Base-by-base conservation (phyloP, 2,329 filamentous ascomycete genomes). In the Didymella arachidicola region DNA sequence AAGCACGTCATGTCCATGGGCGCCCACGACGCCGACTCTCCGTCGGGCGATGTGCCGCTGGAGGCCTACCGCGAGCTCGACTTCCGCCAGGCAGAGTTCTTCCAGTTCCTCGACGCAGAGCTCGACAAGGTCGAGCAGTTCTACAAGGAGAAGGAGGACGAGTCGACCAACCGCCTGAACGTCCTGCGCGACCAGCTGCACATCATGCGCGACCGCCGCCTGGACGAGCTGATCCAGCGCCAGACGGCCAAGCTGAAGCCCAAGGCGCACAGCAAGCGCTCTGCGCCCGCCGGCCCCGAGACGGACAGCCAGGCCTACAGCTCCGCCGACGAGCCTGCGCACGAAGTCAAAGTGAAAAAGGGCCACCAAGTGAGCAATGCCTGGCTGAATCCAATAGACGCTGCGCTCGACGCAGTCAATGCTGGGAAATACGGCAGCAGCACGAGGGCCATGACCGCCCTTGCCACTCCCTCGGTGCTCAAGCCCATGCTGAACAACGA, bases 91-190 rank as follows among this genome's bases (percentile, higher is more conserved):
- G 85, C 84, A n/a, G 91, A 97, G 14, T 98, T 99, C 72, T 94
- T 93, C 75, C 79, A 82, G 0, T 99, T 95, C 70, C 81, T 99
- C 52, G 92, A 97, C 67, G 81, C 80, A 10, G 90, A 99, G 78
- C 81, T 99, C 14, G 83, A 88, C n/a, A 99, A 98, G 78, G 92
- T 99, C 11, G 93, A 99, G 73, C 79, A 82, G 0, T 99, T 99
- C 72, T 98, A 98, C 80, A 88, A 86, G 67, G 80, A 86, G 65
- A 97, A 97, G 73, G 95, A 99, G 73, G 85, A 91, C 27, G 92
- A 97, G 72, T 92, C 94, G 0, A 89, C 87, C 0, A 80, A 88
- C 53, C 86, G 93, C 2, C 80, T 97, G 25, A 79, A 81, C 0
- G 76, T 89, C 4, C 81, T 99, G 45, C 86, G 91, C 41, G 87